Conservation (phyloP, 129 eudicot genomes). For the Saposhnikovia divaricata region DNA sequence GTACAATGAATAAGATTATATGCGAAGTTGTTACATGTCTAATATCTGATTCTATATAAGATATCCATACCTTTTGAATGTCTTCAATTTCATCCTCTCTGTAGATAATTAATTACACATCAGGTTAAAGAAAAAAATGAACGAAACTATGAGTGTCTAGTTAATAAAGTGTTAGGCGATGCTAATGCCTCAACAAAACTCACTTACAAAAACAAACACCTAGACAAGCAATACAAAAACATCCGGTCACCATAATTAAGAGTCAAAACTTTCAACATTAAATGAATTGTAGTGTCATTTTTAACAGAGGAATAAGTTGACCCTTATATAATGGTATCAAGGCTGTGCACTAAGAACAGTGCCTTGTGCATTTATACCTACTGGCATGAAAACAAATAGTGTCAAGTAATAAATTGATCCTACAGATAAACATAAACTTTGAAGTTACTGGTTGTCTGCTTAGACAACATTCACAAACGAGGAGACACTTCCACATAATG, state of each 20-base stretch:
- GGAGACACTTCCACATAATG: neutral
- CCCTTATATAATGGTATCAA: neutral
- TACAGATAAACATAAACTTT: neutral
- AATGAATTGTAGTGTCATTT: neutral
- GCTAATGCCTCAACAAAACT: neutral
- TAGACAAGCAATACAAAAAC: neutral
- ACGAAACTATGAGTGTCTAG: neutral
- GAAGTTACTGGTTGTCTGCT: neutral
- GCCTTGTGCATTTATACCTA: neutral
- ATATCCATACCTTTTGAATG: conserved; percentile 64
- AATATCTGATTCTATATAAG: neutral
- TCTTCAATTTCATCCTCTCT: conserved; percentile 99
- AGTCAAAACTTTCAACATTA: neutral
- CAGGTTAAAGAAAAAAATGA: conserved; percentile 15
- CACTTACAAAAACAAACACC: neutral
- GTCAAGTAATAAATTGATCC: neutral
- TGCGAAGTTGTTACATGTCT: neutral
- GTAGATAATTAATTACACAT: conserved; percentile 19
- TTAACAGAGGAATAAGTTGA: neutral
- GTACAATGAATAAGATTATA: conserved; percentile 3
- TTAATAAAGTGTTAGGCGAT: neutral
- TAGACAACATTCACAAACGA: neutral
- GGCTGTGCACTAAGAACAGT: neutral
- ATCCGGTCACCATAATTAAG: neutral
- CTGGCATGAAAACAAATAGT: neutral